Base-by-base conservation (phyloP, 768 basidiomycete species). In the Lentinula edodes region DNA sequence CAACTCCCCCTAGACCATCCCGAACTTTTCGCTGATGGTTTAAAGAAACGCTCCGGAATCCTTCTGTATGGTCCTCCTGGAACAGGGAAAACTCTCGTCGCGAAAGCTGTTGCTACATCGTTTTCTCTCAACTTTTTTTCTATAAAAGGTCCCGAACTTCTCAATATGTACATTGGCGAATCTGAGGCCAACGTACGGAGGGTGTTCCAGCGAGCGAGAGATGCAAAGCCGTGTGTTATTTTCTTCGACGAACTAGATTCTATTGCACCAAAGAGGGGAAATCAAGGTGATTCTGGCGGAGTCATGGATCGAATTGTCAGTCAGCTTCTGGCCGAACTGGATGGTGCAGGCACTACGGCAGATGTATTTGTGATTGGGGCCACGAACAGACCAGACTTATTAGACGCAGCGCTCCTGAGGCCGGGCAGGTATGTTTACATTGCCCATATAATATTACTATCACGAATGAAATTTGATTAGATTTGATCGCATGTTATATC, bases 121-220 rank as follows among this genome's bases (percentile, higher is more conserved):
- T 97, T 91, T 71, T 89, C 93, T 28, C 81, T 97, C 65, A 97
- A 97, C 72, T 97, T 98, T 74, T 90, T 98, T 75, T 95, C 93
- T n/a, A 86, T 97, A 67, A 97, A 98, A 72, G 95, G 95, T 0
- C 95, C 95, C 3, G 95, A 98, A 69, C 75, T 98, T 41, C 83
- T 97, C 55, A 96, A 96, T 74, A 98, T 98, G 95, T 98, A 96
- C 74, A 96, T 98, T 67, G 95, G 95, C 62, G 95, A 97, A 74
- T 95, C 93, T 10, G 95, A 98, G 73, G 97, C 98, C 63, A 99
- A 98, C 73, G 95, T 99, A 43, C 85, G 97, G 13, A 80, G 88
- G 15, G 87, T 98, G 1, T 98, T 98, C 72, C 92, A 95, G 70
- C 84, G 86, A 12, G 95, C 95, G 32, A 77, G 92, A 57, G 94